Percentiles rank a stretch among this genome's conserved stretches.
phyloP scores from a whole-genome alignment of 768 basidiomycete species.

The Phaeotremella skinneri region DNA sequence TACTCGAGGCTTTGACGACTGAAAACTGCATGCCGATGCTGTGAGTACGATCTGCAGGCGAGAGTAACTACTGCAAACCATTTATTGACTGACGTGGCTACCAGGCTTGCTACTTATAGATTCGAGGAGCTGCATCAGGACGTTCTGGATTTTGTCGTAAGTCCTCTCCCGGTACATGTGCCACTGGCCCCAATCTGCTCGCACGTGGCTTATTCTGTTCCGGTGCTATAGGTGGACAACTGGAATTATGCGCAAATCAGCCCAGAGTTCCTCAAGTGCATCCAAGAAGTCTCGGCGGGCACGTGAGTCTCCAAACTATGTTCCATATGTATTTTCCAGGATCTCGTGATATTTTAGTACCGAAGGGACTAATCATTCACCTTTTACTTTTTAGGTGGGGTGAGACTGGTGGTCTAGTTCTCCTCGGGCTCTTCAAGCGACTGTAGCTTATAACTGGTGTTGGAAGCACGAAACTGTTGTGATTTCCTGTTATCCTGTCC shows the following conservation, averaged over 20 bases:
- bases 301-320: conserved; percentile 24
- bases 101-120: conserved; percentile 18
- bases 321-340: no score
- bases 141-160: conserved; percentile 66
- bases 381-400: conserved; percentile 20
- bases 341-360: not conserved
- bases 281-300: conserved; percentile 42
- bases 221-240: conserved; percentile 11
- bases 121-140: conserved; percentile 21
- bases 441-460: no score
- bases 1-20: conserved; percentile 67
- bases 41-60: conserved; percentile 57
- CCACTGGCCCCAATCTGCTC: not conserved
- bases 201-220: not conserved
- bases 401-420: conserved; percentile 32
- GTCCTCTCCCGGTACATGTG: not conserved
- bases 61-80: not conserved
- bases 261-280: conserved; percentile 31
- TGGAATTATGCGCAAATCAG: conserved; percentile 21
- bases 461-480: no score
- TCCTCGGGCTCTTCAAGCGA: conserved; percentile 33
- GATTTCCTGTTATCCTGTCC: not conserved
- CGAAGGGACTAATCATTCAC: not conserved
- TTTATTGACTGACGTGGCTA: conserved; percentile 56
- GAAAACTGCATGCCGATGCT: conserved; percentile 66